Evolutionary conservation across 1,284 basidiomycete species (phyloP), one percentile per base, ranked within the genome.

Genomic region (Sporisorium scitamineum): DNA sequence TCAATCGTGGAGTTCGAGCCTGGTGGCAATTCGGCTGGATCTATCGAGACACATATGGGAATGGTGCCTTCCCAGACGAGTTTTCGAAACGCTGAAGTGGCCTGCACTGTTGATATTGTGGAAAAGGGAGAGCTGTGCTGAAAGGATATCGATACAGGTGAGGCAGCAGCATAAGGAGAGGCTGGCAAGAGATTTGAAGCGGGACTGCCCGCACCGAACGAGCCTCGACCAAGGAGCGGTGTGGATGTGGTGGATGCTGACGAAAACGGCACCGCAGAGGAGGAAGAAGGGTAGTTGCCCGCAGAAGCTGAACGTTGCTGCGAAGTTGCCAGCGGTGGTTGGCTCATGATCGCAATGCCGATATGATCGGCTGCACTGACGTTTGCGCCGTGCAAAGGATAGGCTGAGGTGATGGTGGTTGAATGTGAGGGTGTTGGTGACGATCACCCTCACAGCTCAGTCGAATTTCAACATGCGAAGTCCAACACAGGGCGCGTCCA

Each of bases 41-140:
- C 76, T 26, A 81, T 34, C 3, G 70, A 45, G 22, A 81, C 66
- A 31, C 71, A 74, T 18, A 81, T 68, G 26, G 80, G 80, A 24
- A 81, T 68, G 2, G 76, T 65, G n/a, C 77, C 73, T 32, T 67
- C 59, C 77, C 79, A 81, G 10, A 80, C 66, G n/a, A 79, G 65
- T 20, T 68, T 47, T 18, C 79, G 52, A 31, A 80, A 78, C 0
- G 45, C 37, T 1, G 65, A 31, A 22, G 66, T 76, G 3, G 61
- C 41, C 16, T 62, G 64, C 22, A 44, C 20, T 32, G 60, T 22
- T 1, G 44, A 54, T 5, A 60, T 7, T 0, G 37, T 9, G 10
- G 24, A 27, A 8, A 29, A 22, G 8, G 54, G 24, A 0, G 54
- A 53, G 57, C 26, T 27, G 14, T 37, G 34, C 10, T 54, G 55